Conservation (phyloP, 768 basidiomycete species). For the Agrocybe pediades region DNA sequence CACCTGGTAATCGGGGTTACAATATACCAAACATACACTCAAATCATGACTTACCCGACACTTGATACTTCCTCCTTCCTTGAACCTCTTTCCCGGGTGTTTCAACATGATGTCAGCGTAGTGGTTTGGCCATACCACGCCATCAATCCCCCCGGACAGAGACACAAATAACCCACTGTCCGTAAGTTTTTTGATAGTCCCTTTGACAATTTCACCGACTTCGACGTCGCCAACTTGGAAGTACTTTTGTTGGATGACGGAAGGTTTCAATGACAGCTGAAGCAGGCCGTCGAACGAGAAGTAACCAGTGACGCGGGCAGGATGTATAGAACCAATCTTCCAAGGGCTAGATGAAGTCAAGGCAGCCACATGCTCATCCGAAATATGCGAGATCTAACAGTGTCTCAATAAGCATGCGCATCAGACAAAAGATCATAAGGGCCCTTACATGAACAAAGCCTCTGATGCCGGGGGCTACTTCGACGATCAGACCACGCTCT, state of each 20-base stretch:
- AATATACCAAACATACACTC: conserved; percentile 5
- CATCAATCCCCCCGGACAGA: conserved; percentile 86
- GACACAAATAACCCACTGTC: conserved; percentile 84
- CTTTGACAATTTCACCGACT: conserved; percentile 86
- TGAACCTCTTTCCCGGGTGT: conserved; percentile 91
- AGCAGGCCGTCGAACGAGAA: conserved; percentile 85
- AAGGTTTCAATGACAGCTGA: conserved; percentile 83
- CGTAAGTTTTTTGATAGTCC: conserved; percentile 83
- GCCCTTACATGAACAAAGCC: conserved; percentile 86
- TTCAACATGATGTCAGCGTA: conserved; percentile 95
- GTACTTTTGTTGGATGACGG: conserved; percentile 84
- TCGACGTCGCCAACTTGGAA: conserved; percentile 79
- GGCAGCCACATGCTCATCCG: conserved; percentile 88
- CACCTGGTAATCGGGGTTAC: conserved; percentile 47
- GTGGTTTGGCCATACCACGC: conserved; percentile 92
- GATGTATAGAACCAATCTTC: conserved; percentile 78
- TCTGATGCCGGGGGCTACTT: conserved; percentile 60
- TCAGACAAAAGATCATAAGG: conserved; percentile 3
- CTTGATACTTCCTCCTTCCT: conserved; percentile 78
- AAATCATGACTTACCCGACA: conserved; percentile 62
- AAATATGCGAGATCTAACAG: conserved; percentile 88
- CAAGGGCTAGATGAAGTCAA: conserved; percentile 78
- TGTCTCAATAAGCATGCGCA: conserved; percentile 6
- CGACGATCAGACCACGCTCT: conserved; percentile 81
- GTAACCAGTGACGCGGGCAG: conserved; percentile 85